These are phyloP conservation scores for Cryoendolithus antarcticus DNA, from an alignment of 2,329 filamentous ascomycete species.

Conservation along the genomic window DNA sequence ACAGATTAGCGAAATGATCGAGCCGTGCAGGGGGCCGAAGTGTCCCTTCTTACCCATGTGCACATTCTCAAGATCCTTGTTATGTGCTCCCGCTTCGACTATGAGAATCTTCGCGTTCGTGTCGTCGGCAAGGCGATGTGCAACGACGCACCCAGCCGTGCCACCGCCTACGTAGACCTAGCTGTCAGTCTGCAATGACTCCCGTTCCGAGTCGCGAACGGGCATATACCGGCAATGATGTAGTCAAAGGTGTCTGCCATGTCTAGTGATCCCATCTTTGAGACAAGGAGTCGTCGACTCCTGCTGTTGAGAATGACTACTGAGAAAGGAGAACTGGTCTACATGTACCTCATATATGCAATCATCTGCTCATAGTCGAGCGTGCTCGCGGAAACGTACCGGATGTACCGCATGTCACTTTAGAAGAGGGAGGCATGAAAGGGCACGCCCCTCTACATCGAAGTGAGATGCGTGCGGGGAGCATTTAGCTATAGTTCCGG, in stretches of 20 bases:
- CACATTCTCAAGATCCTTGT: slow-evolving; percentile 31
- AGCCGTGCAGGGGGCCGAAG: background rate
- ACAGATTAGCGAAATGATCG: background rate
- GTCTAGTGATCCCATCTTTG: background rate
- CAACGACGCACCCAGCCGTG: slow-evolving; percentile 15
- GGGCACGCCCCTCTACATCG: background rate
- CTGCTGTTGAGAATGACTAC: background rate
- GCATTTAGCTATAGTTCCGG: no score
- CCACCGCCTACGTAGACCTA: slow-evolving; percentile 9
- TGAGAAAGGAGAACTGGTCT: background rate
- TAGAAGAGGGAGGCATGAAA: background rate
- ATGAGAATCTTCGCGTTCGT: slow-evolving; percentile 14
- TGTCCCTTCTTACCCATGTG: slow-evolving; percentile 32
- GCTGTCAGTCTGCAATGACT: slow-evolving; percentile 3
- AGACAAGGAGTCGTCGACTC: background rate
- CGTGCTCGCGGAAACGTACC: background rate
- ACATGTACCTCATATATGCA: background rate
- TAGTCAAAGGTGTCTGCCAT: slow-evolving; percentile 16
- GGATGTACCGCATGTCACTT: no score
- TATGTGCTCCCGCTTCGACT: slow-evolving; percentile 16
- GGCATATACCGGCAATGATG: slow-evolving; percentile 13
- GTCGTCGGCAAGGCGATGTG: slow-evolving; percentile 16
- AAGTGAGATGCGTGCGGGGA: background rate
- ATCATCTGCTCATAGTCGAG: background rate
- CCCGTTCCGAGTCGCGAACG: background rate